Conservation (phyloP, 108 stramenopile genomes). For the Nitzschia sp. region DNA sequence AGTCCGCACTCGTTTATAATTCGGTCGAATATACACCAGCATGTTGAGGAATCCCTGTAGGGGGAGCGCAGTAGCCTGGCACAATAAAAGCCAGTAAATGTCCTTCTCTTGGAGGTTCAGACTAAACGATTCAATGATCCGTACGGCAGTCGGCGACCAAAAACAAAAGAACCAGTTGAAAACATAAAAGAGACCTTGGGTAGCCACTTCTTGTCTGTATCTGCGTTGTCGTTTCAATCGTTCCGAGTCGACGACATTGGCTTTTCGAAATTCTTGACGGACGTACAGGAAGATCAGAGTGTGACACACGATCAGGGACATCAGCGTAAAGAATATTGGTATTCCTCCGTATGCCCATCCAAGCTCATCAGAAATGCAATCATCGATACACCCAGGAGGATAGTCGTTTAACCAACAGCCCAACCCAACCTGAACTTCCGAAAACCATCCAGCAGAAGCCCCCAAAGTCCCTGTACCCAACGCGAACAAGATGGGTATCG, state of each 20-base stretch:
- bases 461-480: conserved; percentile 8
- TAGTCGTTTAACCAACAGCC: conserved; percentile 17
- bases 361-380: conserved; percentile 14
- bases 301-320: conserved; percentile 13
- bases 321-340: conserved; percentile 2
- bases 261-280: conserved; percentile 5
- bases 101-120: conserved; percentile 10
- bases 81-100: conserved; percentile 29
- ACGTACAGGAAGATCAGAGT: conserved; percentile 3
- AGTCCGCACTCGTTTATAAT: conserved; percentile 39
- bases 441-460: conserved; percentile 14
- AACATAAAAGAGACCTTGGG: conserved; percentile 20
- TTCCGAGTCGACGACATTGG: not conserved
- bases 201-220: conserved; percentile 9
- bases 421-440: conserved; percentile 5
- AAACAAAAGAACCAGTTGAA: conserved; percentile 18
- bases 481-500: not conserved
- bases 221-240: conserved; percentile 4
- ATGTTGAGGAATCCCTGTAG: conserved; percentile 60
- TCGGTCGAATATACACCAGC: conserved; percentile 51
- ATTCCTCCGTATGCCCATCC: conserved; percentile 16
- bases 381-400: conserved; percentile 11
- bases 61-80: conserved; percentile 48
- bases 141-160: not conserved
- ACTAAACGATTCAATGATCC: conserved; percentile 29